Evolutionary conservation across 768 basidiomycete genomes (phyloP).

Genomic region (Scleroderma bovista): DNA sequence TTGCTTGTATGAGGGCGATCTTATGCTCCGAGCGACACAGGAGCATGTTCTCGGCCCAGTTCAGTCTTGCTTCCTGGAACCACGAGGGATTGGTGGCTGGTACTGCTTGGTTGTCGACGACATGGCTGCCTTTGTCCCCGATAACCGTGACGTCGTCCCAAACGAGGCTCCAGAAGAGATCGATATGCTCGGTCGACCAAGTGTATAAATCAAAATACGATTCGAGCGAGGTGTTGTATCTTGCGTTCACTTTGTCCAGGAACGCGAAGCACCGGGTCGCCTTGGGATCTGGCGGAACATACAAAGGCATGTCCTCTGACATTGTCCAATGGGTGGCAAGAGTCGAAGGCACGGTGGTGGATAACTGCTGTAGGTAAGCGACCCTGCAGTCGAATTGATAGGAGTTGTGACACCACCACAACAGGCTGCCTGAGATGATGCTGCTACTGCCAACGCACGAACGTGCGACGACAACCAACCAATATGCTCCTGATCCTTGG

Average conservation of each 20-base stretch:
- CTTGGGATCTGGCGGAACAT: conserved; percentile 37
- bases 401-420: too few relatives aligned
- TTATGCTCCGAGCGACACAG: conserved; percentile 49
- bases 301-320: conserved; percentile 32
- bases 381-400: too few relatives aligned
- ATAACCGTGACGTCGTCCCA: conserved; percentile 65
- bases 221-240: conserved; percentile 37
- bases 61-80: conserved; percentile 62
- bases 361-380: too few relatives aligned
- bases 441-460: background rate
- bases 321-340: background rate
- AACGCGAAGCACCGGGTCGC: conserved; percentile 46
- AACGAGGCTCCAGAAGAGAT: conserved; percentile 65
- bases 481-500: too few relatives aligned
- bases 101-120: conserved; percentile 48
- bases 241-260: conserved; percentile 45
- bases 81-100: conserved; percentile 64
- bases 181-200: conserved; percentile 59
- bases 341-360: background rate
- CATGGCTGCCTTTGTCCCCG: conserved; percentile 54
- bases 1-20: conserved; percentile 63
- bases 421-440: background rate
- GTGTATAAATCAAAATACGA: conserved; percentile 60
- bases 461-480: too few relatives aligned
- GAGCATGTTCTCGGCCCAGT: conserved; percentile 83